Evolutionary conservation across 305 asterid species (phyloP).

Genomic region (Solanum chacoense): DNA sequence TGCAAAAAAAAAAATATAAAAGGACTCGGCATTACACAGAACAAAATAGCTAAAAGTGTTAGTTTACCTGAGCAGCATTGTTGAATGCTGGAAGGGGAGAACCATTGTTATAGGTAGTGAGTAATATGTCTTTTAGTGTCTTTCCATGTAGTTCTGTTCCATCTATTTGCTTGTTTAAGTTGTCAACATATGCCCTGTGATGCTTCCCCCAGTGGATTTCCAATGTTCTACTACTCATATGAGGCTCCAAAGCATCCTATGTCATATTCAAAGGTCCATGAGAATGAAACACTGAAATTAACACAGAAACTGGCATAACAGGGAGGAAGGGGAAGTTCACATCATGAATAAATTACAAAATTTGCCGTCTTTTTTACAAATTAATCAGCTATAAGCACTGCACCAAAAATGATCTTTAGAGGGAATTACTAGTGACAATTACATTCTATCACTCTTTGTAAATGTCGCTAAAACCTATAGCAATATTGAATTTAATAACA

Average conservation of each 20-base stretch:
- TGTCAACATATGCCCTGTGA: slow-evolving; percentile 79
- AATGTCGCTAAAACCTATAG: background rate
- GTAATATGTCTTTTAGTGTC: slow-evolving; percentile 53
- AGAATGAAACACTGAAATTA: background rate
- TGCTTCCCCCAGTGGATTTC: slow-evolving; percentile 98
- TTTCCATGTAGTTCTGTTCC: slow-evolving; percentile 69
- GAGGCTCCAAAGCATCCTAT: slow-evolving; percentile 89
- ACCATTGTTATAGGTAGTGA: slow-evolving; percentile 66
- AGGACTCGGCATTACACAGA: background rate
- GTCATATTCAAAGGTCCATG: background rate
- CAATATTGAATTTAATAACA: background rate
- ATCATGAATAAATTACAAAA: background rate
- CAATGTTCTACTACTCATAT: slow-evolving; percentile 75
- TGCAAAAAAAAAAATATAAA: background rate
- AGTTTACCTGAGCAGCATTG: slow-evolving; percentile 87
- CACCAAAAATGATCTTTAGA: background rate
- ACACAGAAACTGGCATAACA: background rate
- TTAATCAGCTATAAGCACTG: background rate
- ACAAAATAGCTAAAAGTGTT: background rate
- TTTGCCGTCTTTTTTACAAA: background rate
- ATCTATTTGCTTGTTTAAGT: slow-evolving; percentile 82
- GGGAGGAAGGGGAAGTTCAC: background rate
- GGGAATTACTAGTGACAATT: background rate
- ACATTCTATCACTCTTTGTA: background rate
- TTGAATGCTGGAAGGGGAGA: slow-evolving; percentile 77